A percentile compares a stretch with the other conserved stretches of the same genome.
phyloP scores from a whole-genome alignment of 495 filamentous ascomycete genomes.

The Penicillium steckii region DNA sequence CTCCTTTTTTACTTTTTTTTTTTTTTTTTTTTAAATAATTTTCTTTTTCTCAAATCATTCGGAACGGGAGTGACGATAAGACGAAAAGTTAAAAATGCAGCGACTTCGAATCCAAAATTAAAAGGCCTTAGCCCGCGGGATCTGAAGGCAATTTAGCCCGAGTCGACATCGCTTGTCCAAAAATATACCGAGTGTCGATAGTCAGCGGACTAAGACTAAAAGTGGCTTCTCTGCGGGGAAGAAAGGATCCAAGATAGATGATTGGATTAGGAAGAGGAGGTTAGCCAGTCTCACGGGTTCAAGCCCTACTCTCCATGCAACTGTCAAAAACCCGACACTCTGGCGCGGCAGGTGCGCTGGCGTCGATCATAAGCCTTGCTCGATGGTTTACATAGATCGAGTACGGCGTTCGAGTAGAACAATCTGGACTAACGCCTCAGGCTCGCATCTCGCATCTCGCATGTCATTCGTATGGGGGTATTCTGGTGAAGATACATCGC shows the following conservation, averaged over 20 bases:
- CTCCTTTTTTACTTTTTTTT: not conserved
- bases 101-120: not conserved
- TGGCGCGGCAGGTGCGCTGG: conserved; percentile 30
- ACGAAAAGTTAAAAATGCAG: not conserved
- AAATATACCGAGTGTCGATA: not conserved
- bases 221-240: too few relatives aligned
- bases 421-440: conserved; percentile 10
- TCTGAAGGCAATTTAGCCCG: not conserved
- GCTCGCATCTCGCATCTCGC: too few relatives aligned
- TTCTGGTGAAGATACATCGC: not conserved
- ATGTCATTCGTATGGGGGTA: not conserved
- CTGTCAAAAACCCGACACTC: conserved; percentile 35
- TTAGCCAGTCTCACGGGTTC: not conserved
- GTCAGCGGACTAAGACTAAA: too few relatives aligned
- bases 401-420: not conserved
- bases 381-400: not conserved
- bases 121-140: not conserved
- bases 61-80: not conserved
- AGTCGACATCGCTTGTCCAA: not conserved
- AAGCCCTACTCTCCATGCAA: conserved; percentile 12
- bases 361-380: conserved; percentile 24
- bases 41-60: too few relatives aligned
- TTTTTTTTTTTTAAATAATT: too few relatives aligned
- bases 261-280: not conserved
- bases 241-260: too few relatives aligned